These are phyloP conservation scores for Candida germanica DNA, from an alignment of 805 yeast species.

Conservation along the genomic window DNA sequence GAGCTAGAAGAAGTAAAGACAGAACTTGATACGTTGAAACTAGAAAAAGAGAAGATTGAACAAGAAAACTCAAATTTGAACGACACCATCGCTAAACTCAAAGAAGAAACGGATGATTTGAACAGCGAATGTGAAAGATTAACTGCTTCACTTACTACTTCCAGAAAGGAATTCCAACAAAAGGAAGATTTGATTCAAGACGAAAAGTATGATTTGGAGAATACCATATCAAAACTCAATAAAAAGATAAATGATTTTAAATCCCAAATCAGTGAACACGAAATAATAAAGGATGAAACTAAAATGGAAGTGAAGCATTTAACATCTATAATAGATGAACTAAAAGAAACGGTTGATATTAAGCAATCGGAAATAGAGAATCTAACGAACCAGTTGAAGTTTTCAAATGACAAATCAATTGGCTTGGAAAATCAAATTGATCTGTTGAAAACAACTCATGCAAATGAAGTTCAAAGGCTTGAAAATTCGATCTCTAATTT, in stretches of 20 bases:
- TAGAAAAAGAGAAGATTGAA: conserved; percentile 9
- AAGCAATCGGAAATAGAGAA: conserved; percentile 22
- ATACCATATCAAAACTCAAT: conserved; percentile 34
- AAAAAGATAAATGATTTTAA: conserved; percentile 40
- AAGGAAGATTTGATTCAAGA: conserved; percentile 36
- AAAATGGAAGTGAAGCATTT: conserved; percentile 40
- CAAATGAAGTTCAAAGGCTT: conserved; percentile 9
- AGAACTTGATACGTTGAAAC: conserved; percentile 10
- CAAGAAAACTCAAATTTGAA: conserved; percentile 15
- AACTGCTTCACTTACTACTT: conserved; percentile 33
- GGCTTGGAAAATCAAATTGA: conserved; percentile 4
- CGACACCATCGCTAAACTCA: conserved; percentile 1
- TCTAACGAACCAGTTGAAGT: conserved; percentile 6
- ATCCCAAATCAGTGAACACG: conserved; percentile 40
- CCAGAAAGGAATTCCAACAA: conserved; percentile 35
- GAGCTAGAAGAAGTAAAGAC: conserved; percentile 57
- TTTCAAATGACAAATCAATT: not conserved
- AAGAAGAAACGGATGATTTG: conserved; percentile 36
- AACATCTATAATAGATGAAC: conserved; percentile 41
- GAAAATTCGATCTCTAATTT: conserved; percentile 6
- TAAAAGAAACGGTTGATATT: conserved; percentile 37
- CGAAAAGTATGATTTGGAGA: conserved; percentile 40
- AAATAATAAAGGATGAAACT: conserved; percentile 36
- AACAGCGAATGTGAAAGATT: conserved; percentile 56
- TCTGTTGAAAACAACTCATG: conserved; percentile 2